Conservation (phyloP, 2,329 filamentous ascomycete species). For the Cytospora mali region DNA sequence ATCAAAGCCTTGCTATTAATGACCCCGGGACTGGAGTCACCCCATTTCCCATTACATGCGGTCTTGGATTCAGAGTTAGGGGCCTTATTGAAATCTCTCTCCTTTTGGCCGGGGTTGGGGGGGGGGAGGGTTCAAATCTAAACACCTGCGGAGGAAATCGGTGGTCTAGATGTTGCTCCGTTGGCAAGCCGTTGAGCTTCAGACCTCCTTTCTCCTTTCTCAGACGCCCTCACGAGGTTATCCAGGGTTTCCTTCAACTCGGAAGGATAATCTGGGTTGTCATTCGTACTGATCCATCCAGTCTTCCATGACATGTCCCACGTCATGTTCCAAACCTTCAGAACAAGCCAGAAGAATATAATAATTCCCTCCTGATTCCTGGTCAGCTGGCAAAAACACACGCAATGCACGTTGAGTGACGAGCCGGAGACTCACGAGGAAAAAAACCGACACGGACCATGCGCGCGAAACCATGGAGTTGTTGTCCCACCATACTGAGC, state of each 20-base stretch:
- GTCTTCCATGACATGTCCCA: conserved; percentile 14
- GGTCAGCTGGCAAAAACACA: not conserved
- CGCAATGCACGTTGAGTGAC: not conserved
- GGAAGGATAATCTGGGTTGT: conserved; percentile 7
- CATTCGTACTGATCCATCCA: conserved; percentile 11
- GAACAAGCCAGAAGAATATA: not conserved
- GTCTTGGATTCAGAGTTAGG: no score
- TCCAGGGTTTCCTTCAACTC: conserved; percentile 7
- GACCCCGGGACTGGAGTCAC: no score
- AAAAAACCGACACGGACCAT: conserved; percentile 18
- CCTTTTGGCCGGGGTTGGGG: no score
- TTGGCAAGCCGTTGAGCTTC: not conserved
- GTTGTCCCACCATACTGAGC: conserved; percentile 22
- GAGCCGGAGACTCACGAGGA: not conserved
- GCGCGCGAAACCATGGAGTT: not conserved
- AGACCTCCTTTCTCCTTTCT: not conserved
- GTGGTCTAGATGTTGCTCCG: not conserved
- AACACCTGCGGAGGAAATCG: not conserved
- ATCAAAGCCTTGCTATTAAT: no score
- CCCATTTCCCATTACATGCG: no score
- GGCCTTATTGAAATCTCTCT: no score
- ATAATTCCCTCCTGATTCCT: conserved; percentile 2
- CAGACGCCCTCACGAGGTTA: conserved; percentile 3
- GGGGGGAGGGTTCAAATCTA: no score
- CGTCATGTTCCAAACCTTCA: conserved; percentile 11